Conservation (phyloP, 495 filamentous ascomycete species). For the Aspergillus affinis region DNA sequence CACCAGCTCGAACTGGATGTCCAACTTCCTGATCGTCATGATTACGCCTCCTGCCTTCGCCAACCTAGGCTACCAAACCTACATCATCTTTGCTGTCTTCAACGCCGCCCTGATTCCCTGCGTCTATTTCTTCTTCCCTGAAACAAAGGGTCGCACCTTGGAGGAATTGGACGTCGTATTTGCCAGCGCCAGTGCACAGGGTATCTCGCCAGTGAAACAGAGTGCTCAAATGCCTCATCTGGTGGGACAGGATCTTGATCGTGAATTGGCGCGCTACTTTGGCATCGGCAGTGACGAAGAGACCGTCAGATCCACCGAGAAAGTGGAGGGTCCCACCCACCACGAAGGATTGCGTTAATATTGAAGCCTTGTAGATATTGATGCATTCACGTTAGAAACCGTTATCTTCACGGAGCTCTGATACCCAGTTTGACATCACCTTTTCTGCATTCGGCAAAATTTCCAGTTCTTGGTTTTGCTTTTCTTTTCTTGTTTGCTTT, state of each 20-base stretch:
- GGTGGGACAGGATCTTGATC: not conserved
- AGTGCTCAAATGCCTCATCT: conserved; percentile 5
- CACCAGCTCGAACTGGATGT: conserved; percentile 27
- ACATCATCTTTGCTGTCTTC: conserved; percentile 49
- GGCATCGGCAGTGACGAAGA: conserved; percentile 6
- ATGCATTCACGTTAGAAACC: too few species aligned
- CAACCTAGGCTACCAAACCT: conserved; percentile 48
- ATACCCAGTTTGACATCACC: too few species aligned
- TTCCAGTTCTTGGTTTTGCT: too few species aligned
- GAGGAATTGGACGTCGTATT: conserved; percentile 53
- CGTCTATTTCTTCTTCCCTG: conserved; percentile 44
- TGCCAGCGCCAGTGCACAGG: conserved; percentile 12
- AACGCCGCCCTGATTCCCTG: conserved; percentile 32
- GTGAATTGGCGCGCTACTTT: conserved; percentile 4
- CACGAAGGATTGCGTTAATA: not conserved
- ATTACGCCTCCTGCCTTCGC: conserved; percentile 48
- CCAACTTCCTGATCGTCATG: conserved; percentile 45
- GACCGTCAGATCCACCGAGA: not conserved
- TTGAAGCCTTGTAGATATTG: not conserved
- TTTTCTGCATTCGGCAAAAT: too few species aligned
- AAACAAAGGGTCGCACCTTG: conserved; percentile 44
- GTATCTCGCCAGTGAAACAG: conserved; percentile 6
- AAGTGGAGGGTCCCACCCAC: not conserved
- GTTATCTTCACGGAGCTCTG: too few species aligned
- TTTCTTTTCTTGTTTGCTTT: too few species aligned